phyloP scores from a whole-genome alignment of 192 early-diverging fungal species.

The Funneliformis mosseae region DNA sequence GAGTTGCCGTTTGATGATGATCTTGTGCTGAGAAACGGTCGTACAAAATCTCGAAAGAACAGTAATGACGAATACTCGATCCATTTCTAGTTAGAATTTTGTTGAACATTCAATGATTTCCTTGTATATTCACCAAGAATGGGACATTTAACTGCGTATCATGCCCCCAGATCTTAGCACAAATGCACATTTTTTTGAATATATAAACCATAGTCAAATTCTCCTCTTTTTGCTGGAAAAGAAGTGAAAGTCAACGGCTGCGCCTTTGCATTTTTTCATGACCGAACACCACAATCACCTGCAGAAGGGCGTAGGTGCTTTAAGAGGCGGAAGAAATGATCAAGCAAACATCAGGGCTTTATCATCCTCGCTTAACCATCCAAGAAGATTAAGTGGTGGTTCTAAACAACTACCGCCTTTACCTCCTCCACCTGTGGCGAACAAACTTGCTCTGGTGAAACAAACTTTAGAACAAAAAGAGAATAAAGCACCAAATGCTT shows the following conservation, averaged over 20 bases:
- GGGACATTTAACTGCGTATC: background rate
- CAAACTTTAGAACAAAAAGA: no score
- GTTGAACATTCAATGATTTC: background rate
- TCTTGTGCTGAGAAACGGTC: background rate
- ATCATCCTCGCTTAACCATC: background rate
- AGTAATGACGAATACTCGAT: background rate
- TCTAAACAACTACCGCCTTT: background rate
- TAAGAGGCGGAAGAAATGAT: background rate
- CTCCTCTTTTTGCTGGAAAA: background rate
- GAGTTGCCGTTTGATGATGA: background rate
- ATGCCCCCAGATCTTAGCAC: no score
- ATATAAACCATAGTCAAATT: no score
- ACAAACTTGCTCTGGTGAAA: no score
- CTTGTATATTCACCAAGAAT: background rate
- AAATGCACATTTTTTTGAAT: no score
- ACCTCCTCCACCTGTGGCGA: no score
- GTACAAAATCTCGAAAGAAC: background rate
- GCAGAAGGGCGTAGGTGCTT: background rate
- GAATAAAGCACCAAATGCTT: no score
- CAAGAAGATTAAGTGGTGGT: background rate
- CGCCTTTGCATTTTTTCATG: background rate
- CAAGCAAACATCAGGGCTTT: background rate
- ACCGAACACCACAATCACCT: background rate
- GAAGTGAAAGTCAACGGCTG: background rate
- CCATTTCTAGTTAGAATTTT: background rate